Percentiles rank a stretch among this genome's conserved stretches.
Evolutionary conservation across 768 basidiomycete species (phyloP).

Genomic region (Xerocomus spinulosus): DNA sequence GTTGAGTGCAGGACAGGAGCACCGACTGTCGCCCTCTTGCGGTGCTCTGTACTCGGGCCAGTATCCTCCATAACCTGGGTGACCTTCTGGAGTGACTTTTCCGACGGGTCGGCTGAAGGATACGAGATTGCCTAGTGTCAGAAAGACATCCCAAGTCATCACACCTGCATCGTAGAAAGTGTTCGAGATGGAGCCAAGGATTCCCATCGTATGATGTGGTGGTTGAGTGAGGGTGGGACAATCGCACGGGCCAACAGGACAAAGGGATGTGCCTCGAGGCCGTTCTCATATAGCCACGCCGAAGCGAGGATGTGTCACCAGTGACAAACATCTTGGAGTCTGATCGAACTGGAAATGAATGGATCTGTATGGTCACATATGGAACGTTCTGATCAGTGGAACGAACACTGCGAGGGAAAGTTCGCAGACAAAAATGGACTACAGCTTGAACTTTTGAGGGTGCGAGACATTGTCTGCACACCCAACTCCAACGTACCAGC

Average conservation of each 20-base stretch:
- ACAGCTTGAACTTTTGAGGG: too few relatives aligned
- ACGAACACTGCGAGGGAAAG: too few relatives aligned
- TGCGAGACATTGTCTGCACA: too few relatives aligned
- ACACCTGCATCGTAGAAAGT: conserved; percentile 7
- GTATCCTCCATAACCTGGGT: conserved; percentile 54
- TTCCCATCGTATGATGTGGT: conserved; percentile 8
- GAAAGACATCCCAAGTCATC: conserved; percentile 17
- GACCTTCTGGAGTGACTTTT: conserved; percentile 50
- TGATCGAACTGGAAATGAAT: background rate
- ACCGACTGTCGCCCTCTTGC: conserved; percentile 60
- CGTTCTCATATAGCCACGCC: background rate
- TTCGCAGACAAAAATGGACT: too few relatives aligned
- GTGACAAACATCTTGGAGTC: too few relatives aligned
- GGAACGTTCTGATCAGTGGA: too few relatives aligned
- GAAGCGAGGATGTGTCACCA: background rate
- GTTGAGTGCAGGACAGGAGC: conserved; percentile 72
- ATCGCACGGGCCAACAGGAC: background rate
- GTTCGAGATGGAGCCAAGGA: conserved; percentile 9
- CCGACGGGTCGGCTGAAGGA: conserved; percentile 35
- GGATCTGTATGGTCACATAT: background rate
- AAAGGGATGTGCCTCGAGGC: background rate
- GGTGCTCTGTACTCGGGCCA: conserved; percentile 69
- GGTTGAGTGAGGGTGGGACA: conserved; percentile 23
- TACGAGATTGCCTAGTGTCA: conserved; percentile 19
- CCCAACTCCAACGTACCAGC: too few relatives aligned